phyloP scores from a whole-genome alignment of 192 early-diverging fungal species.

The Backusella macrospora region DNA sequence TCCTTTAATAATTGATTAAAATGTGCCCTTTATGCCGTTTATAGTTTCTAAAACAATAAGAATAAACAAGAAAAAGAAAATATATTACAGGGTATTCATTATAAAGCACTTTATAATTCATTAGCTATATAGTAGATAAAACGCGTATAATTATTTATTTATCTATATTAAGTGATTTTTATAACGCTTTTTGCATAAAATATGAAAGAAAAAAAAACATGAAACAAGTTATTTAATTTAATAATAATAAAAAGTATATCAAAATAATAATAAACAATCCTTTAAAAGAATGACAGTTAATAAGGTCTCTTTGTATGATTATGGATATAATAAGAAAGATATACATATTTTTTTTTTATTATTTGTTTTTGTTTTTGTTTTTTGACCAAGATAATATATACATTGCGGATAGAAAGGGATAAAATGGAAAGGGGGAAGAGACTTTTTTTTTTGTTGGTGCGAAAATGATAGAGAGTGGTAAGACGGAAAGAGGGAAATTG shows the following conservation, averaged over 20 bases:
- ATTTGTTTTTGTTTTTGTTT: slow-evolving; percentile 2
- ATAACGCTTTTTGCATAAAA: slow-evolving; percentile 8
- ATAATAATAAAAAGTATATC: neutral
- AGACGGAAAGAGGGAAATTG: no score
- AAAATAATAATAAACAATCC: slow-evolving; percentile 13
- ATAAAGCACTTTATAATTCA: neutral
- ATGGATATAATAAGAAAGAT: neutral
- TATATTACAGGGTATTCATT: no score
- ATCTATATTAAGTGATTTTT: neutral
- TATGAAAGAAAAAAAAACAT: neutral
- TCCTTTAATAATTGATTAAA: neutral
- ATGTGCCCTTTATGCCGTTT: neutral
- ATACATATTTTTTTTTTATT: neutral
- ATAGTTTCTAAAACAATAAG: no score
- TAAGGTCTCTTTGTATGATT: neutral
- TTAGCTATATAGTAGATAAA: neutral
- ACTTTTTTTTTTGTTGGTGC: neutral
- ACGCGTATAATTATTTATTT: neutral
- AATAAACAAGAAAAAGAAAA: no score
- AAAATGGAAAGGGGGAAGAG: neutral
- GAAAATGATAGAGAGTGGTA: no score
- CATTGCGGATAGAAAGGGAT: neutral
- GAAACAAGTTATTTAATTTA: slow-evolving; percentile 15
- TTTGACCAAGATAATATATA: neutral
- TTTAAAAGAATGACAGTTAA: neutral